These are phyloP conservation scores for Kluyveromyces sp. DNA, from an alignment of 1,139 yeast genomes.

Conservation along the genomic window DNA sequence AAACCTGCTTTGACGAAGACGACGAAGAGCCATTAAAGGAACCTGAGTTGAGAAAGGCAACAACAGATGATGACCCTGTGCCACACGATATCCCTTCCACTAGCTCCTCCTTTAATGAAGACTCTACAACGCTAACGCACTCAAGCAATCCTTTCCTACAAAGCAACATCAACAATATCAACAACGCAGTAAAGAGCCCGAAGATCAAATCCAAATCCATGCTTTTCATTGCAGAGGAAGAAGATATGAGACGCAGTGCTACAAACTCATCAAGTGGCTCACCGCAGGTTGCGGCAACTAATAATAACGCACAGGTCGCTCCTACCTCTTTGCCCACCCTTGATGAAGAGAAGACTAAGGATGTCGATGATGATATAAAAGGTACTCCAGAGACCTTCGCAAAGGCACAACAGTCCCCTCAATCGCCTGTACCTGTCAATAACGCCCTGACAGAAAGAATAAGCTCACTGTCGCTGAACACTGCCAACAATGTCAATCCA, in stretches of 20 bases:
- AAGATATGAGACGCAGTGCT: conserved; percentile 1
- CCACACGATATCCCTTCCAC: conserved; percentile 8
- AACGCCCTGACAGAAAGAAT: conserved; percentile 2
- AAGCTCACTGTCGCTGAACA: conserved; percentile 5
- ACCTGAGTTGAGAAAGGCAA: conserved; percentile 21
- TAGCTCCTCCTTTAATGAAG: conserved; percentile 3
- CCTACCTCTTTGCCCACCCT: conserved; percentile 9
- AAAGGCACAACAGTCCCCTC: background rate
- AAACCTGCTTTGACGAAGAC: conserved; percentile 41
- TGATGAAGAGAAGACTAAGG: conserved; percentile 9
- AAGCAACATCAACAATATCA: too few relatives aligned
- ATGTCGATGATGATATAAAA: conserved; percentile 1
- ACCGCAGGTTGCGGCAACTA: background rate
- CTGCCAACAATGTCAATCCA: background rate
- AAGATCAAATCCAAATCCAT: conserved; percentile 8
- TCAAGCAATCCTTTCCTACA: conserved; percentile 17
- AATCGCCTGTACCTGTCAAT: background rate
- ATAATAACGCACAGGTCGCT: background rate
- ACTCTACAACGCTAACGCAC: conserved; percentile 6
- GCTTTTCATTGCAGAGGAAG: conserved; percentile 8
- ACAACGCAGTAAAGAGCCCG: background rate
- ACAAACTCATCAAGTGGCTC: conserved; percentile 1
- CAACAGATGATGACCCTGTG: conserved; percentile 9
- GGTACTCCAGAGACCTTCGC: background rate
- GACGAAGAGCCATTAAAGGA: conserved; percentile 14